Evolutionary conservation across 805 yeast genomes (phyloP).

Genomic region (Cyberlindnera maclurae): DNA sequence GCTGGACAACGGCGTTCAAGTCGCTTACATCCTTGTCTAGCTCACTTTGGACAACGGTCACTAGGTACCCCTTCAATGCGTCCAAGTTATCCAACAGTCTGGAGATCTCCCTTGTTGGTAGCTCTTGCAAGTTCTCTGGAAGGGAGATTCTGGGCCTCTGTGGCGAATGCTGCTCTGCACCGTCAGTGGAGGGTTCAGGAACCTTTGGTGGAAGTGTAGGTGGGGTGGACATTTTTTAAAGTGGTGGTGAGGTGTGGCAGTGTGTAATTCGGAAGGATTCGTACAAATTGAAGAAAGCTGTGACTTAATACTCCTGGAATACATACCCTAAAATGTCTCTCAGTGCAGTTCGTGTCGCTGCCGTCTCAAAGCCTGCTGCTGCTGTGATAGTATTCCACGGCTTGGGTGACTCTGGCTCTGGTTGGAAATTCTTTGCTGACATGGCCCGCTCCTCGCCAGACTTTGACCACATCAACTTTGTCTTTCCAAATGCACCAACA

Average conservation of each 20-base stretch:
- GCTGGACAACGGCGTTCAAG: constrained; percentile 21
- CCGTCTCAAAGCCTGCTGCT: constrained; percentile 37
- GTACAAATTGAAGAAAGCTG: no score
- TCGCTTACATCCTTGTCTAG: constrained; percentile 19
- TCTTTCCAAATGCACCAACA: constrained; percentile 88
- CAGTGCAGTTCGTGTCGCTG: constrained; percentile 26
- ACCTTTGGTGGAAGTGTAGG: constrained; percentile 16
- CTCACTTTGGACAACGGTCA: constrained; percentile 15
- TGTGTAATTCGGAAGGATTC: no score
- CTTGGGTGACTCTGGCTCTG: constrained; percentile 83
- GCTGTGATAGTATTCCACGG: constrained; percentile 82
- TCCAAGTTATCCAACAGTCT: constrained; percentile 16
- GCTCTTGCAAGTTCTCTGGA: constrained; percentile 14
- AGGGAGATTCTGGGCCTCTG: constrained; percentile 6
- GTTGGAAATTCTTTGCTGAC: constrained; percentile 81
- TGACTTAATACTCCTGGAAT: no score
- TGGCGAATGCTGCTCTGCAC: neutral
- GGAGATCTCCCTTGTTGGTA: constrained; percentile 20
- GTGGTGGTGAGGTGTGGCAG: no score
- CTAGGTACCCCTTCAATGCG: constrained; percentile 25
- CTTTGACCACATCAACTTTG: constrained; percentile 54
- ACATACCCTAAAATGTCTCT: constrained; percentile 8
- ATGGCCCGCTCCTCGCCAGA: constrained; percentile 39
- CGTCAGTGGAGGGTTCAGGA: neutral
- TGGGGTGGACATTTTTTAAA: constrained; percentile 4